Base-by-base conservation (phyloP, 106 monocot species). In the Triglochin maritima region DNA sequence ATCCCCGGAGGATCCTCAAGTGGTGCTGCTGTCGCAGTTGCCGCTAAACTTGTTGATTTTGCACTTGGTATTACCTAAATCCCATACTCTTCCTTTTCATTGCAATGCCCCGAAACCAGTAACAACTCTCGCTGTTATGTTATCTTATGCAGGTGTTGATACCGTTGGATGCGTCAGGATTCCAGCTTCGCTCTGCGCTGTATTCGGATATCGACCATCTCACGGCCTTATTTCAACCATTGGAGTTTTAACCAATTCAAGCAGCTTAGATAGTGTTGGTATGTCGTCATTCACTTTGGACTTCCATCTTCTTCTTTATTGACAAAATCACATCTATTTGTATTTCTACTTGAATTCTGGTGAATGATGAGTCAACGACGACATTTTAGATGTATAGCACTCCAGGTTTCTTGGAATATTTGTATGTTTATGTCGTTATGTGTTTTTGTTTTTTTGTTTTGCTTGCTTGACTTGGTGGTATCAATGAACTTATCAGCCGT, bases 11-110 rank as follows among this genome's bases (percentile, higher is more conserved):
- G 95, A 69, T 91, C 95, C 60, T 83, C 85, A 50, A 86, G 95
- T 83, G 95, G 90, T 44, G 78, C 95, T 79, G 83, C 88, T 57
- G 95, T 91, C 17, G 87, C 90, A 50, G 95, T 96, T 88, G 87
- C 95, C 50, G 82, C 85, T 56, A 68, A 82, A 54, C 88, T 96
- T 17, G 83, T 91, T 65, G 87, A 91, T 75, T 90, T 96, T 80
- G 78, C 95, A 56, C 81, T 96, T 58, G 90, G 90, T 96, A 81
- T 60, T 59, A 45, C 29, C 41, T 14, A 7, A 5, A 73, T 42
- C 29, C 29, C 29, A 29, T 1, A 29, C 29, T 29, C 29, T 29
- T 29, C 29, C 1, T 29, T 29, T 29, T 29, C 29, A 29, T 1
- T 29, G 29, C 29, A 29, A 29, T 29, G 1, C 29, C 29, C 29